Conservation (phyloP, 208 protist species). For the Acanthamoeba lenticulata region DNA sequence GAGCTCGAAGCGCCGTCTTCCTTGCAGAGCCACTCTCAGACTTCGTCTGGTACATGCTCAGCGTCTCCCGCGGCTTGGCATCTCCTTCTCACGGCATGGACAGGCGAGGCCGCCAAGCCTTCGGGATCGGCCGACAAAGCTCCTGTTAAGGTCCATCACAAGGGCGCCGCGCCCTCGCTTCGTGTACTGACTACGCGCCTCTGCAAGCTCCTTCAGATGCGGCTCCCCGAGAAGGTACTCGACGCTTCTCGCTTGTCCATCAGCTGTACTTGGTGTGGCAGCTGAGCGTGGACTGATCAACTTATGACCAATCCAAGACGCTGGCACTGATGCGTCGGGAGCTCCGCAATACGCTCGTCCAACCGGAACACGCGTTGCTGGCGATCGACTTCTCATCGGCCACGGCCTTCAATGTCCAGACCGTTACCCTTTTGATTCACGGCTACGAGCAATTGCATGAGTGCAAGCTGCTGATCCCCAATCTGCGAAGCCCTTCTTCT, state of each 20-base stretch:
- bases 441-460: conserved; percentile 69
- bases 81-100: too few species aligned
- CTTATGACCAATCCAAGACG: background rate
- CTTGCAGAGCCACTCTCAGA: background rate
- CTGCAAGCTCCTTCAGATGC: conserved; percentile 55
- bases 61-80: background rate
- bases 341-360: background rate
- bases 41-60: background rate
- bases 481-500: conserved; percentile 20
- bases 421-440: background rate
- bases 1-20: background rate
- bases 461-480: conserved; percentile 65
- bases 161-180: background rate
- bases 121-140: too few species aligned
- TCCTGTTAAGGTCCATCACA: too few species aligned
- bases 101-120: too few species aligned
- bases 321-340: background rate
- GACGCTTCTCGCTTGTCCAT: background rate
- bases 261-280: background rate
- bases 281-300: background rate
- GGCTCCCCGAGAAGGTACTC: conserved; percentile 1
- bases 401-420: conserved; percentile 60
- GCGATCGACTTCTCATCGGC: conserved; percentile 33
- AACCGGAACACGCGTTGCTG: conserved; percentile 22
- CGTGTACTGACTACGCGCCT: conserved; percentile 22